Conservation (phyloP, 1,284 basidiomycete species). For the Rhodotorula mucilaginosa region DNA sequence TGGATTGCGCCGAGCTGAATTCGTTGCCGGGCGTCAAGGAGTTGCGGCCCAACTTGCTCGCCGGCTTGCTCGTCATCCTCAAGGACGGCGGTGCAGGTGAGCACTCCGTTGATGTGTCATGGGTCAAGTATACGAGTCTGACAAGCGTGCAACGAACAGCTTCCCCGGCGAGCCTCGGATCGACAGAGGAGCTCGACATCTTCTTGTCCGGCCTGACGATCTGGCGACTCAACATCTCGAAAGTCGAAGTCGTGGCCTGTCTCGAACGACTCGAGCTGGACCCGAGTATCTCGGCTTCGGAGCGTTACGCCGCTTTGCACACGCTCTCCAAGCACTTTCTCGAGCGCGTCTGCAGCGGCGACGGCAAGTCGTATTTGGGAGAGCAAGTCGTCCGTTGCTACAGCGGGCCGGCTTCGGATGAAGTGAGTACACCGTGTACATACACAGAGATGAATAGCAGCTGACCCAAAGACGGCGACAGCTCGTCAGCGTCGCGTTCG, state of each 20-base stretch:
- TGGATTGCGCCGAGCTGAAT: conserved; percentile 17
- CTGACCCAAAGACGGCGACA: not conserved
- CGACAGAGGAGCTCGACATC: conserved; percentile 39
- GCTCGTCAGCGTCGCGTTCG: conserved; percentile 41
- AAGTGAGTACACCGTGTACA: conserved; percentile 3
- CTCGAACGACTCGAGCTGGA: conserved; percentile 40
- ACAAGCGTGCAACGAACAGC: conserved; percentile 6
- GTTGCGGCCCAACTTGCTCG: conserved; percentile 32
- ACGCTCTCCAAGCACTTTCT: conserved; percentile 38
- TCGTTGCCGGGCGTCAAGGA: conserved; percentile 5
- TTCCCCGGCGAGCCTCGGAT: conserved; percentile 35
- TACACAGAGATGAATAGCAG: not conserved
- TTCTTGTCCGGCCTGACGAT: conserved; percentile 40
- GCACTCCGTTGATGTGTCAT: not conserved
- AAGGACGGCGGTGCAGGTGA: conserved; percentile 36
- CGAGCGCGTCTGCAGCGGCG: conserved; percentile 37
- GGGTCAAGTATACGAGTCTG: not conserved
- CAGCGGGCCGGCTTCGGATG: conserved; percentile 36
- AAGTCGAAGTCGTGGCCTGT: conserved; percentile 39
- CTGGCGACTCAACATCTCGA: conserved; percentile 36
- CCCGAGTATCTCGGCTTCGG: conserved; percentile 12
- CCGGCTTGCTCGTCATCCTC: conserved; percentile 24
- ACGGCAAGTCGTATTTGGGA: conserved; percentile 37
- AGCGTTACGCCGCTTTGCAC: conserved; percentile 33
- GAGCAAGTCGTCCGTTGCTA: conserved; percentile 40